phyloP scores from a whole-genome alignment of 2,329 filamentous ascomycete genomes.

The Aspergillus sojae region DNA sequence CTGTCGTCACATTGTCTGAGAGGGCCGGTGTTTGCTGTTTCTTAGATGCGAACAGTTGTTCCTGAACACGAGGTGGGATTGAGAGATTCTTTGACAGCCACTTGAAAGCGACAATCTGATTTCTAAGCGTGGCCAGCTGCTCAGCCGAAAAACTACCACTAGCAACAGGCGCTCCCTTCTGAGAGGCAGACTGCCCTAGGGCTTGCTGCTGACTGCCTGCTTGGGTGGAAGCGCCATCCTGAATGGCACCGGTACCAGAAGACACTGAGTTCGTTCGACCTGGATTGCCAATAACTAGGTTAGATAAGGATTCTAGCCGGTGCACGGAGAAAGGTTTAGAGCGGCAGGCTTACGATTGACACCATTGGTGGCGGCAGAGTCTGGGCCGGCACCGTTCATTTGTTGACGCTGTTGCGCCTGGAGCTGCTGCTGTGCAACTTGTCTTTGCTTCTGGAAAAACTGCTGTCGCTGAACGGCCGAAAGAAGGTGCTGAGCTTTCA shows the following conservation, averaged over 20 bases:
- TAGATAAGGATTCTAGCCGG: not conserved
- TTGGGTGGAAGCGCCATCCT: conserved; percentile 25
- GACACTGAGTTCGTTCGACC: conserved; percentile 40
- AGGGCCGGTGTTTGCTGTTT: conserved; percentile 42
- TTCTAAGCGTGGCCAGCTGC: conserved; percentile 75
- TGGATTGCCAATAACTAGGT: conserved; percentile 17
- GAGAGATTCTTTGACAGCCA: conserved; percentile 83
- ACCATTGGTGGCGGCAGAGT: conserved; percentile 41
- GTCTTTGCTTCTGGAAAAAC: conserved; percentile 60
- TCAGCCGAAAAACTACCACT: conserved; percentile 71
- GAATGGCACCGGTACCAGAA: conserved; percentile 32
- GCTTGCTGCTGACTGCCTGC: conserved; percentile 25
- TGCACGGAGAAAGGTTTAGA: not conserved
- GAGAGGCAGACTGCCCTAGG: conserved; percentile 21
- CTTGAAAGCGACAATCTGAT: conserved; percentile 91
- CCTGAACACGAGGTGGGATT: conserved; percentile 76
- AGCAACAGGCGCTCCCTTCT: conserved; percentile 34
- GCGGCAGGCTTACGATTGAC: conserved; percentile 40
- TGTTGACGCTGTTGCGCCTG: conserved; percentile 48
- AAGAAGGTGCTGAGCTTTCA: conserved; percentile 79
- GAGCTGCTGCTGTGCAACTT: conserved; percentile 44
- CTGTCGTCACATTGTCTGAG: conserved; percentile 35
- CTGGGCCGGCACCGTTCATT: conserved; percentile 41
- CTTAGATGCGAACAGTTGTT: conserved; percentile 72
- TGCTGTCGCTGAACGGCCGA: conserved; percentile 67